Conservation (phyloP, 768 basidiomycete genomes). For the Boletus pseudopeckii region DNA sequence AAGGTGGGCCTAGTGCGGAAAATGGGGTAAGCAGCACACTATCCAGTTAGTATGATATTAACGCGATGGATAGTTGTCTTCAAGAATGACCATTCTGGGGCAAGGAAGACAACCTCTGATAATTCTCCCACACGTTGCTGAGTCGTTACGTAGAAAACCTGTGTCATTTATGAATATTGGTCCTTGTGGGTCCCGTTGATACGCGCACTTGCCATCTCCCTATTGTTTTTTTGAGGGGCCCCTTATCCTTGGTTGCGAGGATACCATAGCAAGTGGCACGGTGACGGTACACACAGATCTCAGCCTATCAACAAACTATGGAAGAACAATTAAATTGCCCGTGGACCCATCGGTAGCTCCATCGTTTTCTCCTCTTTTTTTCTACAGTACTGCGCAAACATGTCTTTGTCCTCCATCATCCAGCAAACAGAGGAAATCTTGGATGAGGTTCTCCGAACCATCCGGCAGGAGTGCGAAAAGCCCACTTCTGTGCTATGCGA, state of each 20-base stretch:
- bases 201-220: background rate
- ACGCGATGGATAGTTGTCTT: background rate
- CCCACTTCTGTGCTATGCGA: slow-evolving; percentile 1
- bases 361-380: background rate
- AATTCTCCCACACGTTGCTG: background rate
- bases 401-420: slow-evolving; percentile 3
- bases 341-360: no score
- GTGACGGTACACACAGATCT: no score
- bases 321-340: slow-evolving; percentile 15
- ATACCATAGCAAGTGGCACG: slow-evolving; percentile 5
- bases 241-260: slow-evolving; percentile 17
- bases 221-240: slow-evolving; percentile 10
- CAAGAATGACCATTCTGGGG: no score
- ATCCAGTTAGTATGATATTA: background rate
- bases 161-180: slow-evolving; percentile 1
- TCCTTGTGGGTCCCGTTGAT: slow-evolving; percentile 15
- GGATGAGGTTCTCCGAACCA: background rate
- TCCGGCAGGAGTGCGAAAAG: background rate
- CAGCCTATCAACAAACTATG: background rate
- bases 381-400: background rate
- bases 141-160: background rate
- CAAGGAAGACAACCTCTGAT: no score
- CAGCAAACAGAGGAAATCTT: background rate
- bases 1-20: background rate
- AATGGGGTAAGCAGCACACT: no score